Percentiles rank a stretch among this genome's conserved stretches.
Evolutionary conservation across 2,329 filamentous ascomycete genomes (phyloP).

Genomic region (Tolypocladium nubicola): DNA sequence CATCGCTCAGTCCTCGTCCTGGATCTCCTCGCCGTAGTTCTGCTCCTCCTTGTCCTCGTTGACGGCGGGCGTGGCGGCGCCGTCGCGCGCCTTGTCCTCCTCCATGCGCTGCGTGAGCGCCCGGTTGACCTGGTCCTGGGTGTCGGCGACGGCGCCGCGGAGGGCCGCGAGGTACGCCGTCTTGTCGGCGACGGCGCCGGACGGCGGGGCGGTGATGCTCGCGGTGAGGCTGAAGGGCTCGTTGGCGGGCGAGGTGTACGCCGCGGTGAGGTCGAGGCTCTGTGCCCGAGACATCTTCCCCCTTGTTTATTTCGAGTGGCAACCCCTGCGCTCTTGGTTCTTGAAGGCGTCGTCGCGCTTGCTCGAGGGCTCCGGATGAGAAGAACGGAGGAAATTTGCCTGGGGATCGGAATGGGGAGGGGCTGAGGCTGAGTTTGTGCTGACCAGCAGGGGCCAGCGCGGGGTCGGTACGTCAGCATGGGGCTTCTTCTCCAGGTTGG

Average conservation of each 20-base stretch:
- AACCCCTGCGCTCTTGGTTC: background rate
- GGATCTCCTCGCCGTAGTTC: constrained; percentile 78
- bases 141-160: constrained; percentile 39
- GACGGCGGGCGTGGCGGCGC: constrained; percentile 17
- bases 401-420: background rate
- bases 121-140: constrained; percentile 60
- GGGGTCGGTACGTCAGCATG: background rate
- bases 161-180: constrained; percentile 49
- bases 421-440: background rate
- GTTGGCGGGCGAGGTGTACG: constrained; percentile 43
- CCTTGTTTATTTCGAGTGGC: background rate
- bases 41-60: constrained; percentile 56
- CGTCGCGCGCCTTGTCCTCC: constrained; percentile 49
- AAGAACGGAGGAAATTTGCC: background rate
- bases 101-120: constrained; percentile 68
- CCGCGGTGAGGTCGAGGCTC: constrained; percentile 28
- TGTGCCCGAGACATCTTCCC: background rate
- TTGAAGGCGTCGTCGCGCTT: background rate
- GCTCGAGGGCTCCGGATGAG: background rate
- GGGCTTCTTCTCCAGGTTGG: background rate
- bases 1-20: constrained; percentile 45
- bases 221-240: constrained; percentile 33
- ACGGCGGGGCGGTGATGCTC: constrained; percentile 21
- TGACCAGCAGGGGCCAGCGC: background rate
- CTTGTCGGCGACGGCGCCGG: constrained; percentile 35